Evolutionary conservation across 129 eudicot species (phyloP).

Genomic region (Calendula officinalis): DNA sequence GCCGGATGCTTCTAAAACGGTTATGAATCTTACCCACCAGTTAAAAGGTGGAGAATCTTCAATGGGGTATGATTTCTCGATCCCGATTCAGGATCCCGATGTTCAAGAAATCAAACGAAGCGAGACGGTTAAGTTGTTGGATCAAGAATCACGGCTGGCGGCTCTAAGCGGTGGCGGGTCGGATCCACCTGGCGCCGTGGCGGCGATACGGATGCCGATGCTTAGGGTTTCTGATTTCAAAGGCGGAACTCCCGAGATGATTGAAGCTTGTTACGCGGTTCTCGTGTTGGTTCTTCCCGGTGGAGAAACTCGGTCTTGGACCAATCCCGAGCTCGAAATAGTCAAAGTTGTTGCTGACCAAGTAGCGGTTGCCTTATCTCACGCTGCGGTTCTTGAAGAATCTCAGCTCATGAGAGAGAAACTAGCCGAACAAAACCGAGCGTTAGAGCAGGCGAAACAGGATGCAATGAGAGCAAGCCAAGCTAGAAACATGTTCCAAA

Average conservation of each 20-base stretch:
- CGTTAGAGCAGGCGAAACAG: slow-evolving; percentile 50
- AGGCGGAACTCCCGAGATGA: slow-evolving; percentile 63
- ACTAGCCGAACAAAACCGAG: slow-evolving; percentile 58
- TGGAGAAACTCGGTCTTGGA: slow-evolving; percentile 48
- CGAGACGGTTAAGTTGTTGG: slow-evolving; percentile 45
- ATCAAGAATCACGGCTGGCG: slow-evolving; percentile 43
- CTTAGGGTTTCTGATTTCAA: slow-evolving; percentile 61
- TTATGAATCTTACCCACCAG: slow-evolving; percentile 64
- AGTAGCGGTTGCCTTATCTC: slow-evolving; percentile 78
- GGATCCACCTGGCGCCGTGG: slow-evolving; percentile 49
- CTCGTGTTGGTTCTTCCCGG: slow-evolving; percentile 63
- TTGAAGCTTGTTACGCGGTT: slow-evolving; percentile 60
- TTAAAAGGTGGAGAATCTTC: slow-evolving; percentile 36
- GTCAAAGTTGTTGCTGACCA: slow-evolving; percentile 70
- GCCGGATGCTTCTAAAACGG: slow-evolving; percentile 47
- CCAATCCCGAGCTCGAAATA: slow-evolving; percentile 54
- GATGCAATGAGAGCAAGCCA: slow-evolving; percentile 68
- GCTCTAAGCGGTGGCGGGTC: slow-evolving; percentile 45
- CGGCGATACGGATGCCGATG: slow-evolving; percentile 79
- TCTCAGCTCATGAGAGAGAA: slow-evolving; percentile 65
- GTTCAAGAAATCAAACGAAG: slow-evolving; percentile 48
- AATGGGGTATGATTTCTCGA: slow-evolving; percentile 5
- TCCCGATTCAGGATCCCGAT: slow-evolving; percentile 50
- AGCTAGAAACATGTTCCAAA: slow-evolving; percentile 57
- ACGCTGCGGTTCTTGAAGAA: slow-evolving; percentile 76